Evolutionary conservation across 2,329 filamentous ascomycete genomes (phyloP).

Genomic region (Ceratocystis smalleyi): DNA sequence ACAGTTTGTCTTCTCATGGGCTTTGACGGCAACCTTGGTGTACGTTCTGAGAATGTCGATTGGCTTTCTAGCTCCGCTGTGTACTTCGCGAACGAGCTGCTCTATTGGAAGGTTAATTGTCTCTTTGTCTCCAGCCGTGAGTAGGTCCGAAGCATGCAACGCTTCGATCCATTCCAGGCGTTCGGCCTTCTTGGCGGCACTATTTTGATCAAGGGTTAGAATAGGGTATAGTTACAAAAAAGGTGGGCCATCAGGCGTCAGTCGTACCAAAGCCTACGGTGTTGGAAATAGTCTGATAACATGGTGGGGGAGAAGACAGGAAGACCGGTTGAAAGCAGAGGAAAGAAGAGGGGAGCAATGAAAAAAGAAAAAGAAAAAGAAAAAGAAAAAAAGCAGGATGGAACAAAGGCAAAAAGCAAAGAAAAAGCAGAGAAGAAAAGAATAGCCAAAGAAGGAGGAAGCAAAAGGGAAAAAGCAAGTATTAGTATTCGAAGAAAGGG

Average conservation of each 20-base stretch:
- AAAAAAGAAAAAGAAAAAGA: background rate
- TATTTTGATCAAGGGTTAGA: background rate
- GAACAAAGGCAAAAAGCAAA: background rate
- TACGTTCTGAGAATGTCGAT: slow-evolving; percentile 69
- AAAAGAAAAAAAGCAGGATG: background rate
- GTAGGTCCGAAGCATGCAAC: slow-evolving; percentile 43
- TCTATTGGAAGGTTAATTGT: slow-evolving; percentile 62
- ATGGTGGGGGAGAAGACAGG: slow-evolving; percentile 1
- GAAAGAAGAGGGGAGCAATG: background rate
- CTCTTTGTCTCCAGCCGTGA: slow-evolving; percentile 48
- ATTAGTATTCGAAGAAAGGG: background rate
- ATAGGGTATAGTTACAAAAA: background rate
- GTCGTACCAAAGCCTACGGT: slow-evolving; percentile 24
- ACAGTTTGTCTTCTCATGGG: slow-evolving; percentile 77
- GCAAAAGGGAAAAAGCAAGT: background rate
- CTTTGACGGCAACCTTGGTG: slow-evolving; percentile 69
- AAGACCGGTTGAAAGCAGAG: background rate
- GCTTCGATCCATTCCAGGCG: slow-evolving; percentile 52
- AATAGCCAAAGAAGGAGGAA: background rate
- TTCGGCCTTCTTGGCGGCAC: slow-evolving; percentile 56
- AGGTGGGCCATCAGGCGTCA: slow-evolving; percentile 15
- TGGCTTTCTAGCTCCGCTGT: slow-evolving; percentile 49
- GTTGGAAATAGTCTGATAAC: slow-evolving; percentile 15
- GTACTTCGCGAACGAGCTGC: slow-evolving; percentile 62
- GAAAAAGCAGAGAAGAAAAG: background rate